These are phyloP conservation scores for Cladorrhinum samala DNA, from an alignment of 495 filamentous ascomycete species.

Conservation along the genomic window DNA sequence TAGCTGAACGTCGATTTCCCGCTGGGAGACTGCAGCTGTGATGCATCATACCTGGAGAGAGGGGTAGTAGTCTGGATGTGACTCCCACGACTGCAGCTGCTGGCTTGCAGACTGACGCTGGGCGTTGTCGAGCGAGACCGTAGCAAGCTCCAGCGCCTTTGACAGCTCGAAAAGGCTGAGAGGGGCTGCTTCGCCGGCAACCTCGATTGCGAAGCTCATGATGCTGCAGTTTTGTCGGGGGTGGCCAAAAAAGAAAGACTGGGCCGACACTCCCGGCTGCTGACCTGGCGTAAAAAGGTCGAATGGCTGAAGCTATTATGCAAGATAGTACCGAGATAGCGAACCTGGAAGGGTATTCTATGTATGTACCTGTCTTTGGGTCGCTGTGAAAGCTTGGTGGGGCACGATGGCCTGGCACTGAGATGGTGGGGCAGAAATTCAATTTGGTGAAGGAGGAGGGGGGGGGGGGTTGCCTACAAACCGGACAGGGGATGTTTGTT, in stretches of 20 bases:
- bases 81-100: conserved; percentile 85
- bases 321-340: no score
- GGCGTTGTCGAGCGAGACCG: conserved; percentile 64
- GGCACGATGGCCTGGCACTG: background rate
- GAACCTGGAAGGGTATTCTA: no score
- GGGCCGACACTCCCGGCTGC: no score
- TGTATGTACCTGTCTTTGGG: background rate
- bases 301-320: no score
- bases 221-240: background rate
- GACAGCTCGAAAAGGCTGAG: conserved; percentile 60
- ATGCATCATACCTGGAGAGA: conserved; percentile 59
- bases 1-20: no score
- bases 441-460: background rate
- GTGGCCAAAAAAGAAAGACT: background rate
- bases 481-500: no score
- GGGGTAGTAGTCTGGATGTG: conserved; percentile 64
- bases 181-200: conserved; percentile 47
- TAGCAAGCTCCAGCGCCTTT: conserved; percentile 64
- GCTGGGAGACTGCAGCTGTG: background rate
- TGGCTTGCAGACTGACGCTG: conserved; percentile 72
- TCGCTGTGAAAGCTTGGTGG: background rate
- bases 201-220: conserved; percentile 52
- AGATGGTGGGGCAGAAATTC: background rate
- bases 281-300: no score
- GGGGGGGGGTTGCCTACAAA: no score